Evolutionary conservation across 768 basidiomycete species (phyloP).

Genomic region (Gloeostereum incarnatum): DNA sequence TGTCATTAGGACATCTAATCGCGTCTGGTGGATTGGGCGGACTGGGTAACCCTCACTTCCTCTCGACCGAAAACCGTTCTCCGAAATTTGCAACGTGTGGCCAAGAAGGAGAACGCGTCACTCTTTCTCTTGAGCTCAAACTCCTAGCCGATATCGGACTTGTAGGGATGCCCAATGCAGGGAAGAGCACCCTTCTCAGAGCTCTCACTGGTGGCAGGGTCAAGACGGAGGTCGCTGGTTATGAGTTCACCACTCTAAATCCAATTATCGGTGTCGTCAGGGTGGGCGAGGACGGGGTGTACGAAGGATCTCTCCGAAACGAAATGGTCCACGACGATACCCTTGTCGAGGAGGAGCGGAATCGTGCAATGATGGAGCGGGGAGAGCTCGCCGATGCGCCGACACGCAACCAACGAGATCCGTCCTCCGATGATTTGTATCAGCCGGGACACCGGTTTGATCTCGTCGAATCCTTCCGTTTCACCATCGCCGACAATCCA

Average conservation of each 20-base stretch:
- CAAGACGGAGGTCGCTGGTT: conserved; percentile 77
- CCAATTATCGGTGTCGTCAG: conserved; percentile 90
- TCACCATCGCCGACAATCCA: conserved; percentile 96
- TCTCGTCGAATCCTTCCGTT: conserved; percentile 68
- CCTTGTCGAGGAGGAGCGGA: conserved; percentile 36
- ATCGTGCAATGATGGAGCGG: conserved; percentile 35
- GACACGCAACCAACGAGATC: conserved; percentile 36
- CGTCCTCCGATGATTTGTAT: conserved; percentile 8
- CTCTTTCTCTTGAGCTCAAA: conserved; percentile 87
- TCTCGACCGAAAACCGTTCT: conserved; percentile 55
- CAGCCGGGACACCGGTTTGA: conserved; percentile 50
- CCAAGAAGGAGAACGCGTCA: conserved; percentile 63
- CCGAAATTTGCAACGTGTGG: conserved; percentile 86
- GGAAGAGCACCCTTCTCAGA: conserved; percentile 84
- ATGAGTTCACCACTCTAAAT: conserved; percentile 93
- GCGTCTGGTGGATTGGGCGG: conserved; percentile 77
- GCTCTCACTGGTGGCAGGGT: conserved; percentile 83
- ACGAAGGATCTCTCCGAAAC: conserved; percentile 48
- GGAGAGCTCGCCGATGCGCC: conserved; percentile 41
- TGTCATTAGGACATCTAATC: conserved; percentile 53
- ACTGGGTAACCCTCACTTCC: conserved; percentile 83
- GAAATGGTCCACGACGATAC: conserved; percentile 61
- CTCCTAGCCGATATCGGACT: conserved; percentile 91
- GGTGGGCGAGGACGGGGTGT: conserved; percentile 69
- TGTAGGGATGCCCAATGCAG: conserved; percentile 94